Evolutionary conservation across 1,284 basidiomycete species (phyloP).

Genomic region (Tausonia pullulans): DNA sequence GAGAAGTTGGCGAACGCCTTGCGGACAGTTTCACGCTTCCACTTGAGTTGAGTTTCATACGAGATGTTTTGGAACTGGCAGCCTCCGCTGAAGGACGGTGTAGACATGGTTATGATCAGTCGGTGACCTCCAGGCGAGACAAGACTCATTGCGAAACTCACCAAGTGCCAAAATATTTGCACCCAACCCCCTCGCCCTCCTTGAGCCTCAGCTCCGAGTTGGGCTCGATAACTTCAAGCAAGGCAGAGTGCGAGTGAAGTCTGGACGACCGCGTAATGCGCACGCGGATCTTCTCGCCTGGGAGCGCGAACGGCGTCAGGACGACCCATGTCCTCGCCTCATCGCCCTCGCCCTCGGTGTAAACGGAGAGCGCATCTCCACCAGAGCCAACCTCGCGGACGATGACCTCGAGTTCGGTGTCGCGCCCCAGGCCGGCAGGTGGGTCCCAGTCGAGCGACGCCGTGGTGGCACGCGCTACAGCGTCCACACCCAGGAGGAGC

Average conservation of each 20-base stretch:
- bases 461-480: neutral
- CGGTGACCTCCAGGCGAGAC: neutral
- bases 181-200: conserved; percentile 40
- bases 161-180: conserved; percentile 78
- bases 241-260: conserved; percentile 63
- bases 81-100: conserved; percentile 25
- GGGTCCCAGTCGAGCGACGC: conserved; percentile 9
- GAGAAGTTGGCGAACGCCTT: conserved; percentile 78
- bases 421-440: neutral
- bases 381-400: conserved; percentile 4
- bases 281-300: conserved; percentile 63
- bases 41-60: conserved; percentile 70
- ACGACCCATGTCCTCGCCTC: conserved; percentile 6
- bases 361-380: conserved; percentile 7
- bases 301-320: conserved; percentile 56
- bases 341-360: neutral
- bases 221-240: conserved; percentile 56
- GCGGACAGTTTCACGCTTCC: conserved; percentile 78
- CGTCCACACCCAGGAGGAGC: conserved; percentile 3
- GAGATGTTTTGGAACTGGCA: conserved; percentile 62
- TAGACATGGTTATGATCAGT: no score
- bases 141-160: conserved; percentile 22
- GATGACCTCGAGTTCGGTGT: neutral
- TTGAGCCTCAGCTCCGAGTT: conserved; percentile 56
- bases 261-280: conserved; percentile 52